Percentiles rank a stretch among this genome's conserved stretches.
These are phyloP conservation scores for Zygosaccharomyces pseudorouxii DNA, from an alignment of 805 yeast genomes.

Conservation along the genomic window DNA sequence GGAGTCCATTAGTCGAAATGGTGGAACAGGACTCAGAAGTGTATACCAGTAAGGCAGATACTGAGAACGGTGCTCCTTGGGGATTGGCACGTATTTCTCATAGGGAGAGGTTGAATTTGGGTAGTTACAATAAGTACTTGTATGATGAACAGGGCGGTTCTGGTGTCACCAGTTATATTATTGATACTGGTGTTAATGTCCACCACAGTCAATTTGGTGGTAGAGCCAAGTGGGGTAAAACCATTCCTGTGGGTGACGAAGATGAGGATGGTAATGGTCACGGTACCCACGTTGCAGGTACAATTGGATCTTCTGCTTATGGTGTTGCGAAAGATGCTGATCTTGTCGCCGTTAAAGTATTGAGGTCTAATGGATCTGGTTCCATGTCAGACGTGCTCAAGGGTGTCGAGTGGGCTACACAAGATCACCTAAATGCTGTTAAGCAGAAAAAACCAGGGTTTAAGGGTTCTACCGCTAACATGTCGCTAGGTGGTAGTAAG, in stretches of 20 bases:
- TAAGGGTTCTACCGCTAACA: constrained; percentile 84
- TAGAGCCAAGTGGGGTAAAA: constrained; percentile 82
- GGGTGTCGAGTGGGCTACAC: constrained; percentile 82
- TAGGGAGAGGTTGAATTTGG: constrained; percentile 62
- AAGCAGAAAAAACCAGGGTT: constrained; percentile 54
- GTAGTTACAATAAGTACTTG: constrained; percentile 66
- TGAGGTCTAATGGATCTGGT: constrained; percentile 79
- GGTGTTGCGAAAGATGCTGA: constrained; percentile 83
- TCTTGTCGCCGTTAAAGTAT: constrained; percentile 77
- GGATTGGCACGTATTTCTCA: constrained; percentile 89
- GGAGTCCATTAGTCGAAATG: constrained; percentile 58
- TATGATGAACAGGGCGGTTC: constrained; percentile 72
- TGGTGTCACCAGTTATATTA: constrained; percentile 81
- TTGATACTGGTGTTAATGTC: constrained; percentile 83
- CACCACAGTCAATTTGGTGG: constrained; percentile 75
- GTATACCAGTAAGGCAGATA: constrained; percentile 54
- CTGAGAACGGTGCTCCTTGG: constrained; percentile 89
- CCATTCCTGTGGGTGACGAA: constrained; percentile 66
- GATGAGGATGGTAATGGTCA: constrained; percentile 86
- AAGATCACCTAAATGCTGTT: constrained; percentile 52
- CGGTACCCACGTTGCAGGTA: constrained; percentile 97
- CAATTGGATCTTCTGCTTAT: constrained; percentile 71
- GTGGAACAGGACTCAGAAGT: constrained; percentile 77
- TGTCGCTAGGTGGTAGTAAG: constrained; percentile 93
- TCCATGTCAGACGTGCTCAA: constrained; percentile 77